Conservation (phyloP, 371 early-diverging fungal genomes). For the Mucor velutinosus region DNA sequence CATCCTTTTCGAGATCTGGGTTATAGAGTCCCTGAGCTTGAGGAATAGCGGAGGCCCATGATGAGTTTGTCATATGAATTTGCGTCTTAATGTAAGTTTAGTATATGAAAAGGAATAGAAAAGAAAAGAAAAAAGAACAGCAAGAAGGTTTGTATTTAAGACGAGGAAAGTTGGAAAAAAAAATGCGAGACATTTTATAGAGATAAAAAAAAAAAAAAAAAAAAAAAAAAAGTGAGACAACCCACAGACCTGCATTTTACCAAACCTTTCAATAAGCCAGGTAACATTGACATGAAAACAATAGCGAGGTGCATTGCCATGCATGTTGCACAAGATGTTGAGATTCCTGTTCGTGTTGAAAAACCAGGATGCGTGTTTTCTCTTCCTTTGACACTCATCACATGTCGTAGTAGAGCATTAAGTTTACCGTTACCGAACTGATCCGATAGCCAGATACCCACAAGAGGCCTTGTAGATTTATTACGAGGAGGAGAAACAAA, state of each 20-base stretch:
- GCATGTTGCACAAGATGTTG: neutral
- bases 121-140: neutral
- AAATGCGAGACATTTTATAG: neutral
- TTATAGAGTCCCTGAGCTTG: constrained; percentile 86
- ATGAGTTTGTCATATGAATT: constrained; percentile 45
- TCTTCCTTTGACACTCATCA: neutral
- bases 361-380: neutral
- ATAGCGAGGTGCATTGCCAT: neutral
- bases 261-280: neutral
- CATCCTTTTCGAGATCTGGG: constrained; percentile 89
- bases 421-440: neutral
- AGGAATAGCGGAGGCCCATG: constrained; percentile 87
- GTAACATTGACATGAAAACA: neutral
- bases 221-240: neutral
- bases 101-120: neutral
- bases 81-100: neutral
- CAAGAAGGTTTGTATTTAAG: neutral
- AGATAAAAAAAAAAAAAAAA: neutral
- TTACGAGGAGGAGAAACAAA: neutral
- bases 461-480: neutral
- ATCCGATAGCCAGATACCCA: neutral
- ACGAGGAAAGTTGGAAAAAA: neutral
- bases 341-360: neutral
- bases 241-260: neutral
- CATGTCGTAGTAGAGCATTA: neutral